These are phyloP conservation scores for Berkeleyomyces basicola DNA, from an alignment of 2,329 filamentous ascomycete species.

Conservation along the genomic window DNA sequence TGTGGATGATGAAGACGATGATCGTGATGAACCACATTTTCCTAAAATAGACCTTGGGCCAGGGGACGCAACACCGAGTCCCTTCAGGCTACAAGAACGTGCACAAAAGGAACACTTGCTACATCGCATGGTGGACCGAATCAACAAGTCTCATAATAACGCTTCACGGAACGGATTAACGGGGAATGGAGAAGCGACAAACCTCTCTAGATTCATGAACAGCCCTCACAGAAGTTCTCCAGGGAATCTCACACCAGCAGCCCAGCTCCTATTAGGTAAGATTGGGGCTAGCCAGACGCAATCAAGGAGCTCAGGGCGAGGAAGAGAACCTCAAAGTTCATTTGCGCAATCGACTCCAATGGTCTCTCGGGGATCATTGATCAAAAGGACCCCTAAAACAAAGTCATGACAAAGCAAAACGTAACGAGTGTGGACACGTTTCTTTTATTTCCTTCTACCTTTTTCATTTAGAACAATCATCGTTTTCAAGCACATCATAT, in stretches of 20 bases:
- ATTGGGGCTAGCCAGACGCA: conserved; percentile 7
- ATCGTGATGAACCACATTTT: conserved; percentile 13
- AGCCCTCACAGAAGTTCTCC: conserved; percentile 37
- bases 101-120: conserved; percentile 67
- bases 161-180: conserved; percentile 42
- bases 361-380: conserved; percentile 2
- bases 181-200: conserved; percentile 40
- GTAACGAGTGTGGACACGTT: too few species aligned
- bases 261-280: conserved; percentile 48
- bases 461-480: too few species aligned
- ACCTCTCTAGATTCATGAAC: conserved; percentile 54
- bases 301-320: background rate
- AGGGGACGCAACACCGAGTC: conserved; percentile 50
- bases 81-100: conserved; percentile 63
- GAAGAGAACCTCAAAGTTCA: background rate
- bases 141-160: conserved; percentile 53
- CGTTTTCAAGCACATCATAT: too few species aligned
- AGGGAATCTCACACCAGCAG: conserved; percentile 52
- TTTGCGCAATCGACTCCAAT: conserved; percentile 9
- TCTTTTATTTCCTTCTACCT: too few species aligned
- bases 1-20: conserved; percentile 61
- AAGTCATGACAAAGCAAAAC: background rate
- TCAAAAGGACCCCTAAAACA: background rate
- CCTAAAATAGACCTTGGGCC: conserved; percentile 41
- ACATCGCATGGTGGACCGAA: conserved; percentile 71